Base-by-base conservation (phyloP, 345 rosid species). In the Melaleuca alternifolia region DNA sequence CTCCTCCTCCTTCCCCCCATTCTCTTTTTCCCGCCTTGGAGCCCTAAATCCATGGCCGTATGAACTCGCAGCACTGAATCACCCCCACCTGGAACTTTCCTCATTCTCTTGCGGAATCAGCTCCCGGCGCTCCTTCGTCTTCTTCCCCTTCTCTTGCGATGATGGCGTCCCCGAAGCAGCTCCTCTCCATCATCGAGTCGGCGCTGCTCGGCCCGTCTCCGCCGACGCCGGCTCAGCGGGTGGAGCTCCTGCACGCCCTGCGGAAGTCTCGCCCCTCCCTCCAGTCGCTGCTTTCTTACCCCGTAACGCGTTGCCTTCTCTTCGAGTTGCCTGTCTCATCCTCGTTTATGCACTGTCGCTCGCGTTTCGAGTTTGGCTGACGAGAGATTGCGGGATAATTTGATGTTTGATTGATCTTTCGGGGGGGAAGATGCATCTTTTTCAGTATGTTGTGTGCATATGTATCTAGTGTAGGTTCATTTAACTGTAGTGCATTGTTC, bases 221-320 rank as follows among this genome's bases (percentile, higher is more conserved):
- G 48, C 86, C 75, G 51, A n/a, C 86, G 28, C 79, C 86, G 6
- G 51, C 86, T 16, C 81, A 85, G 79, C 50, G 52, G 52, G 77
- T 85, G 52, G 77, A 85, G 77, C 79, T 85, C 52, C 24, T 56
- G 52, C 86, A 62, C 33, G 52, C 86, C 79, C 81, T 85, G 21
- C 86, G 86, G 44, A 90, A 89, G 88, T 93, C 93, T n/a, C 94
- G 92, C 13, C 75, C 95, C 21, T 94, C 95, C 85, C 51, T 97
- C 84, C 93, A 89, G 86, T 91, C 95, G n/a, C 93, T 96, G 59
- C 97, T 97, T 54, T 94, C 93, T 26, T 95, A 92, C 87, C 93
- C 93, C 89, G 99, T 97, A 86, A 77, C 37, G 75, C 86, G 4
- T n/a, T 37, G 7, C 30, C 50, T 75, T 18, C 85, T 52, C 71